Percentiles rank a stretch among this genome's conserved stretches.
These are phyloP conservation scores for Alternaria brassicae DNA, from an alignment of 2,329 filamentous ascomycete genomes.

Conservation along the genomic window DNA sequence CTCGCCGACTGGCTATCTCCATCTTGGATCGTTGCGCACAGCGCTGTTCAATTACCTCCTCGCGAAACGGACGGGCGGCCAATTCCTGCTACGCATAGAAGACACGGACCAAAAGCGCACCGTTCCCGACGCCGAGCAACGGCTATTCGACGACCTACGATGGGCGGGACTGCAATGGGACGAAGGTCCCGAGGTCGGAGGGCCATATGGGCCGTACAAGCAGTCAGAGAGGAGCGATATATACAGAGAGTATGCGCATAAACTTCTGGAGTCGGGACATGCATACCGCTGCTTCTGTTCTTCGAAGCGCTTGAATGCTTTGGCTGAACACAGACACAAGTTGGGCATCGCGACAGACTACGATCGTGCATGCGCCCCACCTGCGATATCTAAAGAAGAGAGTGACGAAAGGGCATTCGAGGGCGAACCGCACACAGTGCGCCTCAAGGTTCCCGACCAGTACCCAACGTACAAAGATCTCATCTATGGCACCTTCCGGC, in stretches of 20 bases:
- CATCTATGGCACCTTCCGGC: slow-evolving; percentile 69
- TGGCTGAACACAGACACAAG: slow-evolving; percentile 69
- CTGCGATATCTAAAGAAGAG: slow-evolving; percentile 65
- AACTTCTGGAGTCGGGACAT: slow-evolving; percentile 72
- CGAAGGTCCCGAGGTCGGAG: slow-evolving; percentile 85
- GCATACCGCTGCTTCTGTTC: slow-evolving; percentile 96
- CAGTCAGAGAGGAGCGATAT: slow-evolving; percentile 79
- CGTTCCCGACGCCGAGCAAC: slow-evolving; percentile 77
- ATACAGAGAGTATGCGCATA: slow-evolving; percentile 74
- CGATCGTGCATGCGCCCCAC: slow-evolving; percentile 73
- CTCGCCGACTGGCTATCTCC: slow-evolving; percentile 91
- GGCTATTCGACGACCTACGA: slow-evolving; percentile 77
- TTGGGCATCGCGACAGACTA: slow-evolving; percentile 67
- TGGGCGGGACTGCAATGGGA: slow-evolving; percentile 95
- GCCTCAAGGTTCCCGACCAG: slow-evolving; percentile 70
- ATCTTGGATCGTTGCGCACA: slow-evolving; percentile 88
- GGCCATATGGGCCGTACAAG: slow-evolving; percentile 84
- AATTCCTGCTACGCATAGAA: slow-evolving; percentile 90
- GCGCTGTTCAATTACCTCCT: slow-evolving; percentile 95
- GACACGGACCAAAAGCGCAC: slow-evolving; percentile 93
- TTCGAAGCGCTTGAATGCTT: slow-evolving; percentile 70
- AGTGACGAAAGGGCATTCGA: slow-evolving; percentile 72
- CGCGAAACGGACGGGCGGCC: slow-evolving; percentile 84
- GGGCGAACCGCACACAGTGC: slow-evolving; percentile 77
- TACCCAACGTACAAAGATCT: slow-evolving; percentile 75